Evolutionary conservation across 805 yeast species (phyloP).

Genomic region (Monosporozyma servazzii): DNA sequence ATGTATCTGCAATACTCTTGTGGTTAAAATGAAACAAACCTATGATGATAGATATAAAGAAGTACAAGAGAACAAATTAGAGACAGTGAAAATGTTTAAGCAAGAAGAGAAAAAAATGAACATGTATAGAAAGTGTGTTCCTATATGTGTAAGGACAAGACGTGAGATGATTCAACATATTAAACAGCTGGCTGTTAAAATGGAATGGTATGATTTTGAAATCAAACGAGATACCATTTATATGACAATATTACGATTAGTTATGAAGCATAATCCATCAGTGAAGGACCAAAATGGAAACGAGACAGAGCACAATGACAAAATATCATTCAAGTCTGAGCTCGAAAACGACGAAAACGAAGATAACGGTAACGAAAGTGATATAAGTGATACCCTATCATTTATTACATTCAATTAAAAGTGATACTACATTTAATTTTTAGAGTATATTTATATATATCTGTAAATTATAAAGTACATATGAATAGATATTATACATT

Average conservation of each 20-base stretch:
- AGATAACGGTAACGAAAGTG: neutral
- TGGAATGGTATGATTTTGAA: constrained; percentile 53
- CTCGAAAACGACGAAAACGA: neutral
- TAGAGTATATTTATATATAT: neutral
- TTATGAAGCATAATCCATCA: neutral
- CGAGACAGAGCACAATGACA: neutral
- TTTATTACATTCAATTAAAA: constrained; percentile 1
- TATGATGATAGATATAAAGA: constrained; percentile 30
- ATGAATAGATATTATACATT: neutral
- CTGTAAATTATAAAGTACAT: neutral
- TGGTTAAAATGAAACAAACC: constrained; percentile 19
- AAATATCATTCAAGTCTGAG: neutral
- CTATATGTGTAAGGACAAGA: constrained; percentile 44
- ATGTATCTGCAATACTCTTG: constrained; percentile 25
- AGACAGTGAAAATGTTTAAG: constrained; percentile 31
- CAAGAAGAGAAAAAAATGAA: constrained; percentile 30
- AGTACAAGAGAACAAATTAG: constrained; percentile 29
- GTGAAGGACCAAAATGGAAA: neutral
- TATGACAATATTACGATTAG: constrained; percentile 7
- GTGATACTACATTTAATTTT: neutral
- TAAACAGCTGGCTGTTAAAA: constrained; percentile 39
- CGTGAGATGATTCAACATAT: constrained; percentile 39
- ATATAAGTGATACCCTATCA: constrained; percentile 1
- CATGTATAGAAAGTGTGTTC: constrained; percentile 41
- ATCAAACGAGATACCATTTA: constrained; percentile 37